Conservation (phyloP, 192 early-diverging fungal species). For the Backusella morwellensis region DNA sequence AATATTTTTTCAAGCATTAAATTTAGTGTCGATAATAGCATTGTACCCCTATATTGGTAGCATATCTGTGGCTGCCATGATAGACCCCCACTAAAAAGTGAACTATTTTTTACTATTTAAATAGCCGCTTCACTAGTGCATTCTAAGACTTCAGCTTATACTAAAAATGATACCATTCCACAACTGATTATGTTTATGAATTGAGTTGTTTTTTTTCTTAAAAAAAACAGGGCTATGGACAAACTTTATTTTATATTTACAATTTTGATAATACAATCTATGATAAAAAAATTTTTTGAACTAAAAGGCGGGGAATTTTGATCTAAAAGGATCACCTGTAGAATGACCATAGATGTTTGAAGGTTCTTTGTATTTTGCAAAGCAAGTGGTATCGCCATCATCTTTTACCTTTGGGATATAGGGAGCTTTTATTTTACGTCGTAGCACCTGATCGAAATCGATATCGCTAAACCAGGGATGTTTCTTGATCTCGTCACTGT, state of each 20-base stretch:
- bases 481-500: constrained; percentile 80
- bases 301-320: constrained; percentile 30
- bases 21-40: background rate
- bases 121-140: background rate
- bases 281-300: background rate
- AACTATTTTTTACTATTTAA: background rate
- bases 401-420: constrained; percentile 46
- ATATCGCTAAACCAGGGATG: constrained; percentile 74
- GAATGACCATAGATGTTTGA: constrained; percentile 9
- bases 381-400: constrained; percentile 46
- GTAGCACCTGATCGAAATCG: constrained; percentile 48
- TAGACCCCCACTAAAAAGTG: background rate
- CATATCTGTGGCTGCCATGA: background rate
- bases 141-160: background rate
- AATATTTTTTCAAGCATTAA: background rate
- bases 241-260: constrained; percentile 7
- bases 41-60: background rate
- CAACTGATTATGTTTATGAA: background rate
- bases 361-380: constrained; percentile 30
- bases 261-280: background rate
- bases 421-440: constrained; percentile 47
- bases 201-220: background rate
- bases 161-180: constrained; percentile 1
- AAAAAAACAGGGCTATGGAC: background rate
- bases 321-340: constrained; percentile 17